phyloP scores from a whole-genome alignment of 2,329 filamentous ascomycete species.

The Trichophyton rubrum region DNA sequence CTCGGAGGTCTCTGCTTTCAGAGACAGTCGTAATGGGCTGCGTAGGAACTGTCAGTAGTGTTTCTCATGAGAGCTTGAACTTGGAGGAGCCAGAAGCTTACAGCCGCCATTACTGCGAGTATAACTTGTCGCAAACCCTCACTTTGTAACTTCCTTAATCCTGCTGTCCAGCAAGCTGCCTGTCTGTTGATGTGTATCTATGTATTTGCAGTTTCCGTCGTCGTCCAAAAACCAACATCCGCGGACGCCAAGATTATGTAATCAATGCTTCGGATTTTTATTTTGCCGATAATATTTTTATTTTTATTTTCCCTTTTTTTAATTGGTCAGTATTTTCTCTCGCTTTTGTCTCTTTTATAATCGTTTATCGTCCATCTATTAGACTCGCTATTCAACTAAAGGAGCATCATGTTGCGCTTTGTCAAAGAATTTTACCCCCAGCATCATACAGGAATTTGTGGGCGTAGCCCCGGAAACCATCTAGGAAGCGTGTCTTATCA shows the following conservation, averaged over 20 bases:
- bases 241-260: too few species aligned
- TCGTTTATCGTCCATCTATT: not conserved
- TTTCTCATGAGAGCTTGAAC: not conserved
- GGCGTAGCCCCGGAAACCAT: too few species aligned
- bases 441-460: too few species aligned
- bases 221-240: not conserved
- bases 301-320: not conserved
- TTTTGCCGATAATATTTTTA: not conserved
- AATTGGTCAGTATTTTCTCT: not conserved
- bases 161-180: not conserved
- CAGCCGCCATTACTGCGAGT: slow-evolving; percentile 24
- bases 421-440: too few species aligned
- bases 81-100: slow-evolving; percentile 16
- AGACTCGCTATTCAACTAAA: not conserved
- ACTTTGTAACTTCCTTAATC: not conserved
- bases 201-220: not conserved
- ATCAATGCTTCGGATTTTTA: not conserved
- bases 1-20: slow-evolving; percentile 89
- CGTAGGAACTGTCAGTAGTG: not conserved
- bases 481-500: too few species aligned
- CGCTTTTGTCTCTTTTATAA: not conserved
- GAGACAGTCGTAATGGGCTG: slow-evolving; percentile 69
- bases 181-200: not conserved
- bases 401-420: too few species aligned
- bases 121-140: not conserved